These are phyloP conservation scores for Amphibolis antarctica DNA, from an alignment of 106 monocot species.

Conservation along the genomic window DNA sequence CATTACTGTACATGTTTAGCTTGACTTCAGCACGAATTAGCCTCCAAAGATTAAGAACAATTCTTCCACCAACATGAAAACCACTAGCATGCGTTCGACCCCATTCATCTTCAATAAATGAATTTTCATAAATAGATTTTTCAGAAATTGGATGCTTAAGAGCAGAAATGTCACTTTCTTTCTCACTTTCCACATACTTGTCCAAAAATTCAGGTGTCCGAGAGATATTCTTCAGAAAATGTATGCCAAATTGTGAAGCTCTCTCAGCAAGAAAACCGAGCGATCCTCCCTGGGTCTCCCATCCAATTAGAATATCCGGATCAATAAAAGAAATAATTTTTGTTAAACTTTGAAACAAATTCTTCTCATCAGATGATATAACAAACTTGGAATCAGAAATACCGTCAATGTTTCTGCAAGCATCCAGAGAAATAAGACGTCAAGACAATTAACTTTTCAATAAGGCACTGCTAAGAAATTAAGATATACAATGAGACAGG, in stretches of 20 bases:
- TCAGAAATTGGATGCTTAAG: slow-evolving; percentile 22
- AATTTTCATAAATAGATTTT: slow-evolving; percentile 19
- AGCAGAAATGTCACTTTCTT: background rate
- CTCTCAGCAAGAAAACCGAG: slow-evolving; percentile 91
- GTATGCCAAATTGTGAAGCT: slow-evolving; percentile 55
- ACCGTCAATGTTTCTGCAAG: slow-evolving; percentile 57
- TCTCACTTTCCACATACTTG: slow-evolving; percentile 17
- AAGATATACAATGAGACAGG: too few relatives aligned
- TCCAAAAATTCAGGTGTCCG: slow-evolving; percentile 32
- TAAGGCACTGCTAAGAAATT: too few relatives aligned
- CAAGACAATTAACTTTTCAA: too few relatives aligned
- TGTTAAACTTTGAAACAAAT: slow-evolving; percentile 43
- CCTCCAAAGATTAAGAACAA: slow-evolving; percentile 94
- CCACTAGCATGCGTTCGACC: slow-evolving; percentile 73
- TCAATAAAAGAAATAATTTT: slow-evolving; percentile 53
- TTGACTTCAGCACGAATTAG: slow-evolving; percentile 82
- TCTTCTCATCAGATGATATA: slow-evolving; percentile 43
- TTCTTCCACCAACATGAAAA: slow-evolving; percentile 92
- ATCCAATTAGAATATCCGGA: slow-evolving; percentile 90
- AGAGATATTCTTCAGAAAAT: slow-evolving; percentile 61
- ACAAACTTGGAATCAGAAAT: slow-evolving; percentile 33
- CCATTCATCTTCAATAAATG: slow-evolving; percentile 69
- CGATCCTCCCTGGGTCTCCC: slow-evolving; percentile 80
- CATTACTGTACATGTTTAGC: slow-evolving; percentile 66
- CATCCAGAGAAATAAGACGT: background rate